Base-by-base conservation (phyloP, 2,329 filamentous ascomycete genomes). In the Hypoxylon sp. region DNA sequence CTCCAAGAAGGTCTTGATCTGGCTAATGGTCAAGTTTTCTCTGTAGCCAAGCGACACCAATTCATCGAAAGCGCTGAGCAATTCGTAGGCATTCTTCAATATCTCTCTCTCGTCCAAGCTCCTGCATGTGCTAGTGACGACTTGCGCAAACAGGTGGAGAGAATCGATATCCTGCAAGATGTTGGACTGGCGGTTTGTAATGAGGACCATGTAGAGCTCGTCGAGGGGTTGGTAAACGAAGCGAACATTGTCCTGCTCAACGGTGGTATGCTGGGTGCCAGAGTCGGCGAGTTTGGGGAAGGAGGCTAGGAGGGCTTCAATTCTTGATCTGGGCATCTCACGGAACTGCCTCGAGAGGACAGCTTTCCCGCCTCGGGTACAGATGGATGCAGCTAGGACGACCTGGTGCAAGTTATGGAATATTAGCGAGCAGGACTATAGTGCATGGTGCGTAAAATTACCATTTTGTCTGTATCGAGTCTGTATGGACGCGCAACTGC, bases 131-230 rank as follows among this genome's bases (percentile, higher is more conserved):
- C 93, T 97, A 66, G 93, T 94, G 61, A 98, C 96, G 14, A 99
- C 95, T 84, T 99, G 96, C 66, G 95, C 95, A 80, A 99, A 99
- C 20, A 99, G 88, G 81, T 99, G 97, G 68, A 99, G 89, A 66
- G 96, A 97, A 83, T 98, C 96, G 81, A 99, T 99, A 82, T 99
- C 96, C 84, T 99, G 96, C 57, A 99, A 88, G 75, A 99, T 99
- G 84, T 99, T 99, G 82, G 95, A 98, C 86, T 98, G 96, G 77
- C 94, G 92, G 86, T 99, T 99, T 81, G 97, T 99, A 83, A 99
- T 98, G 78, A 99, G 90, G 73, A 99, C 95, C 90, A 99, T 98
- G 88, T 99, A 99, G 72, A 99, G 91, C 85, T 99, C 97, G 84
- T 99, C 97, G 72, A 99, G 88, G 68, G 96, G 97, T 82, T 99